Conservation (phyloP, 2,329 filamentous ascomycete genomes). For the Colletotrichum scovillei region DNA sequence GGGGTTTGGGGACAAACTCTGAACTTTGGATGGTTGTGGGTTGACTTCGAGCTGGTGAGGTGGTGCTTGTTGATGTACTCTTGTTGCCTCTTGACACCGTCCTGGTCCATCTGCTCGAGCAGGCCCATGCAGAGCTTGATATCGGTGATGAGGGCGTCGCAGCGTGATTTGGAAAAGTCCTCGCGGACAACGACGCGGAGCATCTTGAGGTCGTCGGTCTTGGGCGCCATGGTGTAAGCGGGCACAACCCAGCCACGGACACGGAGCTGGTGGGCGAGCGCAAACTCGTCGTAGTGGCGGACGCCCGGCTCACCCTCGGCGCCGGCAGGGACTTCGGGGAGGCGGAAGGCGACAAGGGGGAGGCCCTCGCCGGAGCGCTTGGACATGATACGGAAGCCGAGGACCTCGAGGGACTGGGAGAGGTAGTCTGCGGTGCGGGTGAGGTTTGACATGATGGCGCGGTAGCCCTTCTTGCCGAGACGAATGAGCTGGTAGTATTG, state of each 20-base stretch:
- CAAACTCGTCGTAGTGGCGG: slow-evolving; percentile 78
- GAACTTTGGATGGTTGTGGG: slow-evolving; percentile 63
- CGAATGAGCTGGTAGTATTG: slow-evolving; percentile 99
- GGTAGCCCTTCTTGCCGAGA: slow-evolving; percentile 91
- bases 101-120: slow-evolving; percentile 79
- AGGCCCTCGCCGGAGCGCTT: slow-evolving; percentile 81
- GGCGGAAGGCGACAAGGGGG: slow-evolving; percentile 89
- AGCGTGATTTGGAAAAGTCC: slow-evolving; percentile 86
- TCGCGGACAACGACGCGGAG: slow-evolving; percentile 92
- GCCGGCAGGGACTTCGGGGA: slow-evolving; percentile 34
- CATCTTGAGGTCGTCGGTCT: slow-evolving; percentile 87
- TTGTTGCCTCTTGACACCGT: slow-evolving; percentile 76
- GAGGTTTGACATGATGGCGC: slow-evolving; percentile 92
- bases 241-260: slow-evolving; percentile 93
- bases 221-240: slow-evolving; percentile 96
- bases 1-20: slow-evolving; percentile 51
- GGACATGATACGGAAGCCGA: slow-evolving; percentile 92
- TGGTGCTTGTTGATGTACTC: slow-evolving; percentile 71
- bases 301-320: slow-evolving; percentile 53
- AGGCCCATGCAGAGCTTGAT: slow-evolving; percentile 81
- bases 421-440: slow-evolving; percentile 92
- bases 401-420: slow-evolving; percentile 74
- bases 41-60: slow-evolving; percentile 62
- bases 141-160: slow-evolving; percentile 81
- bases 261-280: slow-evolving; percentile 85